These are phyloP conservation scores for Talaromyces verruculosus DNA, from an alignment of 2,329 filamentous ascomycete genomes.

Conservation along the genomic window DNA sequence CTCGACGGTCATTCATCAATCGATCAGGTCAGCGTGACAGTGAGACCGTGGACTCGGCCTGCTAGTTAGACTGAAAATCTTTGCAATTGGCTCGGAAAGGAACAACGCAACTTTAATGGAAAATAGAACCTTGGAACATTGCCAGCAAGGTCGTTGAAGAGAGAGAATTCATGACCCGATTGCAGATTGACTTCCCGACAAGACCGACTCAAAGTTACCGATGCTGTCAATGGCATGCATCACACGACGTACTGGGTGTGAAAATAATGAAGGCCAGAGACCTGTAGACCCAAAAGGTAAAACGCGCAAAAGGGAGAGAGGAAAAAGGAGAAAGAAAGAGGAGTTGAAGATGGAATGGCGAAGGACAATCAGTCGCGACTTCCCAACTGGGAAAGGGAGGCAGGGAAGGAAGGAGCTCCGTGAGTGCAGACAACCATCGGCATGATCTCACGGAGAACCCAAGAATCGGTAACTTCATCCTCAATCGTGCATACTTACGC, in stretches of 20 bases:
- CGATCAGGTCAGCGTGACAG: not conserved
- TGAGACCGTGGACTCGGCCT: not conserved
- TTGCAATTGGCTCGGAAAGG: conserved; percentile 17
- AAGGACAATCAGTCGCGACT: not conserved
- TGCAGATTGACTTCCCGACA: conserved; percentile 15
- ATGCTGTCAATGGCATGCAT: not conserved
- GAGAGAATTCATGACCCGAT: not conserved
- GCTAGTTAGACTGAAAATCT: too few relatives aligned
- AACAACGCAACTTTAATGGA: not conserved
- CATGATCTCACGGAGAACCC: not conserved
- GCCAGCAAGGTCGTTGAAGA: not conserved
- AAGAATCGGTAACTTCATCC: not conserved
- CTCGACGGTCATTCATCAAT: not conserved
- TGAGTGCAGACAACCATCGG: not conserved
- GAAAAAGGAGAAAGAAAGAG: not conserved
- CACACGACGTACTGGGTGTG: not conserved
- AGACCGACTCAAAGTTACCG: conserved; percentile 10
- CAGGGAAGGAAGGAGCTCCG: not conserved
- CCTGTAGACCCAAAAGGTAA: not conserved
- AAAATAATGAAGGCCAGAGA: not conserved
- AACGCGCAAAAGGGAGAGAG: not conserved
- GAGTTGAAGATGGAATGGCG: not conserved
- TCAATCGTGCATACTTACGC: conserved; percentile 3
- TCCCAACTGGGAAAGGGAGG: not conserved
- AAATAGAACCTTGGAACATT: conserved; percentile 1